phyloP scores from a whole-genome alignment of 495 filamentous ascomycete species.

The Tetracladium setigerum region DNA sequence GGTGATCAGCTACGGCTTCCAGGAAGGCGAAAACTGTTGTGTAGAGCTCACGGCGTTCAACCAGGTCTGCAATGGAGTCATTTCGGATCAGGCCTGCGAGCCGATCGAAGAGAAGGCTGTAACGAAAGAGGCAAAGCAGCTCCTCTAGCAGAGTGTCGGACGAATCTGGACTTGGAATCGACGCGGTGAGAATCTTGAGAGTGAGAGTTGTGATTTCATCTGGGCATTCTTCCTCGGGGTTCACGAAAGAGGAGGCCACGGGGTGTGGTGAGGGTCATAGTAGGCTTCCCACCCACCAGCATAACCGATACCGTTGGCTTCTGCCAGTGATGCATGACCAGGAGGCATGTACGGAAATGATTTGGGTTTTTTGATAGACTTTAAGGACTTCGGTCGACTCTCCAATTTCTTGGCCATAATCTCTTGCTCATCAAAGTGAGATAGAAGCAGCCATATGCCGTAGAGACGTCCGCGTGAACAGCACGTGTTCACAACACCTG shows the following conservation, averaged over 20 bases:
- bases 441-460: slow-evolving; percentile 10
- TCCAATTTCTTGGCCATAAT: too few relatives aligned
- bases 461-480: slow-evolving; percentile 2
- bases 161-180: background rate
- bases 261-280: too few relatives aligned
- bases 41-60: slow-evolving; percentile 6
- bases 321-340: too few relatives aligned
- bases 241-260: too few relatives aligned
- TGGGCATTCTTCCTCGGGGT: too few relatives aligned
- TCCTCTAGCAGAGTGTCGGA: background rate
- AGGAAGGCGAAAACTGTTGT: slow-evolving; percentile 4
- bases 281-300: too few relatives aligned
- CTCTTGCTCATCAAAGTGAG: slow-evolving; percentile 5
- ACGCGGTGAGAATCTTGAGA: slow-evolving; percentile 4
- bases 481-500: slow-evolving; percentile 10
- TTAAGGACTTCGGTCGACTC: too few relatives aligned
- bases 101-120: slow-evolving; percentile 13
- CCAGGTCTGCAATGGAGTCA: slow-evolving; percentile 15
- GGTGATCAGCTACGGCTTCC: background rate
- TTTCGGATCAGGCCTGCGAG: slow-evolving; percentile 11
- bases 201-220: background rate
- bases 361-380: too few relatives aligned
- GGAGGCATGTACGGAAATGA: too few relatives aligned
- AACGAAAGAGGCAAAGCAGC: slow-evolving; percentile 1
- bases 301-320: too few relatives aligned